Evolutionary conservation across 768 basidiomycete species (phyloP).

Genomic region (Mycena epipterygia): DNA sequence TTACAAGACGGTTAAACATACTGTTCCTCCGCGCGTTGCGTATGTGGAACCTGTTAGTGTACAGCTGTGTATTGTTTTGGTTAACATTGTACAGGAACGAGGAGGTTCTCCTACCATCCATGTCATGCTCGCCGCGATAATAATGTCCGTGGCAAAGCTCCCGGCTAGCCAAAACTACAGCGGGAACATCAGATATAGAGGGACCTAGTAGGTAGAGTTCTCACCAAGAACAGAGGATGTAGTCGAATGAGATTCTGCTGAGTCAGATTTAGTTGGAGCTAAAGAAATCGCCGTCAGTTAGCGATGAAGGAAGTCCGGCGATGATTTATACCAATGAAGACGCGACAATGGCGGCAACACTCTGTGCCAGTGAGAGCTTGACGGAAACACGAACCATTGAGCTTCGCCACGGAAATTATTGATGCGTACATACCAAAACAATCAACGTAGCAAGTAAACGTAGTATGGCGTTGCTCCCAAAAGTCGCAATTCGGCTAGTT

Average conservation of each 20-base stretch:
- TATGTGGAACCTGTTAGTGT: neutral
- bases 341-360: neutral
- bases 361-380: slow-evolving; percentile 10
- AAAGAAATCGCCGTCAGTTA: neutral
- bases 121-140: slow-evolving; percentile 11
- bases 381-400: neutral
- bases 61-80: neutral
- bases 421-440: neutral
- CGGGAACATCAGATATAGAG: too few species aligned
- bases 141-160: slow-evolving; percentile 14
- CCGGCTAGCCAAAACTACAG: slow-evolving; percentile 19
- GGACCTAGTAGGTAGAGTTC: neutral
- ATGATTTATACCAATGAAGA: neutral
- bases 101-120: slow-evolving; percentile 5
- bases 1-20: slow-evolving; percentile 4
- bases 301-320: neutral
- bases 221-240: slow-evolving; percentile 9
- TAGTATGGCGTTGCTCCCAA: neutral
- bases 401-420: too few species aligned
- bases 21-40: neutral
- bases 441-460: neutral
- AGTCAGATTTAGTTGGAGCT: slow-evolving; percentile 3
- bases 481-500: slow-evolving; percentile 5
- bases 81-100: neutral
- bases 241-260: slow-evolving; percentile 13